Evolutionary conservation across 2,329 filamentous ascomycete species (phyloP).

Genomic region (Plectosphaerella plurivora): DNA sequence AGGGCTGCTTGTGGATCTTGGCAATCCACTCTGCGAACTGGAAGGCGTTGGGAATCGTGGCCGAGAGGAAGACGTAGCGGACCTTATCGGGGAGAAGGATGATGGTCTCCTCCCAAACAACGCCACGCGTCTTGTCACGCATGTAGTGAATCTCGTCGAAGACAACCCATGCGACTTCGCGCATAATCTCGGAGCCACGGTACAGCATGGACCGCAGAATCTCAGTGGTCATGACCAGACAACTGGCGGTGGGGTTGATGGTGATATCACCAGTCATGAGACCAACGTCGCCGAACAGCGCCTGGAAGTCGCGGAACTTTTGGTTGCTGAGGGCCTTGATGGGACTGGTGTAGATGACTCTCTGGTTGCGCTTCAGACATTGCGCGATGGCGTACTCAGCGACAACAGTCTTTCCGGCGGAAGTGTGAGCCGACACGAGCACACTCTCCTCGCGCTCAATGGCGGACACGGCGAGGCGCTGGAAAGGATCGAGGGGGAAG

Average conservation of each 20-base stretch:
- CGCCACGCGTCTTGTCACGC: constrained; percentile 88
- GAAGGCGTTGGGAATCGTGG: constrained; percentile 97
- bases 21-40: constrained; percentile 99
- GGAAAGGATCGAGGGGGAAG: constrained; percentile 95
- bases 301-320: constrained; percentile 94
- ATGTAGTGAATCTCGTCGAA: constrained; percentile 99
- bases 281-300: constrained; percentile 93
- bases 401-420: constrained; percentile 96
- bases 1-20: constrained; percentile 95
- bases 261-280: constrained; percentile 99
- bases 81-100: constrained; percentile 98
- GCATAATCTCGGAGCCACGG: constrained; percentile 97
- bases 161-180: constrained; percentile 96
- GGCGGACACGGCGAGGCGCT: constrained; percentile 88
- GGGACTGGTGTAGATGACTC: constrained; percentile 98
- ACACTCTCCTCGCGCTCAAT: constrained; percentile 97
- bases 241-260: constrained; percentile 97
- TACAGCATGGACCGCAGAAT: constrained; percentile 99
- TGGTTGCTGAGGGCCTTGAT: constrained; percentile 99
- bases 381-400: constrained; percentile 98
- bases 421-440: constrained; percentile 93
- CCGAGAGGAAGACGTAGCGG: constrained; percentile 95
- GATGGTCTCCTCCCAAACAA: constrained; percentile 99
- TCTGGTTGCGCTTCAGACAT: constrained; percentile 93
- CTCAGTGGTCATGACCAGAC: constrained; percentile 98